Base-by-base conservation (phyloP, 2,329 filamentous ascomycete species). In the Ceratocystis huliohia region DNA sequence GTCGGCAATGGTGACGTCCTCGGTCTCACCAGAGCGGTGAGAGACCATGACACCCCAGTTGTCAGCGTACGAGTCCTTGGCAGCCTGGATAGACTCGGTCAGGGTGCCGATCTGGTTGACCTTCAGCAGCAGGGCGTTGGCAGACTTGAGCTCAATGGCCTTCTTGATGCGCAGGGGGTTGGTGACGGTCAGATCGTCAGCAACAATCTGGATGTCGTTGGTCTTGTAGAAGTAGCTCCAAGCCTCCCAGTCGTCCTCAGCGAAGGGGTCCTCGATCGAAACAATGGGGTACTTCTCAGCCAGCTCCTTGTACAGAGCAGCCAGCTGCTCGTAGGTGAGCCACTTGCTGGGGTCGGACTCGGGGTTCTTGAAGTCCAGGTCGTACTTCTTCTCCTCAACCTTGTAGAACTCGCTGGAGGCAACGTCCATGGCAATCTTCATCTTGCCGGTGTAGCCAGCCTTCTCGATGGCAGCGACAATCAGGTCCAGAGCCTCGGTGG, bases 171-270 rank as follows among this genome's bases (percentile, higher is more conserved):
- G 93, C 74, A 89, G 81, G 70, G 94, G 94, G 87, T 99, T 99
- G 80, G 94, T 99, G 79, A 99, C 94, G 72, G 94, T 97, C 84
- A 99, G 80, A 77, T 99, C 94, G 76, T 99, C 94, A 82, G 88
- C 94, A 72, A 99, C 94, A 76, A 99, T 91, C 85, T 99, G 94
- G 84, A 95, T 92, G 80, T 96, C 87, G 76, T 91, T 91, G 74
- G 90, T 94, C 89, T 96, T 96, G 88, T 88, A 96, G 88, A 97
- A 99, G 88, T 97, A 96, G 86, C 90, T 96, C 94, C 94, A 99
- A 70, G 94, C 94, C 86, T 97, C 93, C 94, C 94, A 99, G 84
- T 99, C 94, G 75, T 97, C 94, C 86, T 99, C 94, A 71, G 91
- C 93, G 81, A 99, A 99, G 76, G 94, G 94, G 78, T 99, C 94